Evolutionary conservation across 768 basidiomycete genomes (phyloP), one percentile per base, ranked within the genome.

Genomic region (Tulasnella calospora): DNA sequence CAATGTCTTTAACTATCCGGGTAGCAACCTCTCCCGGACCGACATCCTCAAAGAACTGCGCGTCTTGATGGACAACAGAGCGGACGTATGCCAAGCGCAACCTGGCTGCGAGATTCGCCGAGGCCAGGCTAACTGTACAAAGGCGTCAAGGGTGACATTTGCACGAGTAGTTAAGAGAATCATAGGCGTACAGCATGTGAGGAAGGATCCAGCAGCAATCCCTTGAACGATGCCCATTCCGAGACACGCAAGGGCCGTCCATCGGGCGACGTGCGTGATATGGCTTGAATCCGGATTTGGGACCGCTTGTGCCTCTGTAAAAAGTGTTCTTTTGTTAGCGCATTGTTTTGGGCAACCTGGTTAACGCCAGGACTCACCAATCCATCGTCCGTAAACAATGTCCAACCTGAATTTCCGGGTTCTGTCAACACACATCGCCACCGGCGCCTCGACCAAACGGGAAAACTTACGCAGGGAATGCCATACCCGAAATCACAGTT

Each of bases 11-110:
- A 9, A 61, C 46, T 9, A 81, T 51, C 19, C 79, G 71, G 38
- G 71, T 71, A 4, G 70, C 77, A 33, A 80, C 79, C 73, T 81
- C 80, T 71, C 80, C 80, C 12, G 79, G 71, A 35, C 80, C 80
- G 35, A 78, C 77, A 40, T 73, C 41, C 41, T 81, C 80, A 61
- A 81, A 81, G 44, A 78, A 81, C 10, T 61, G 55, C 3, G 79
- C 77, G 27, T 77, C 76, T 38, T 81, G 80, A 23, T 71, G 61
- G 23, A 81, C 40, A 19, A 79, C 77, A 19, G 79, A 76, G 7
- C 78, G 33, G n/a, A 81, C 76, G 74, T 81, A 81, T 38, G 80
- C 80, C 33, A 36, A 47, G 27, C 74, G 41, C 36, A 75, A 38
- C 27, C 74, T 40, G n/a, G n/a, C 30, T 13, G 74, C 47, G 51